These are phyloP conservation scores for Henckelia pumila DNA, from an alignment of 257 asterid species.

Conservation along the genomic window DNA sequence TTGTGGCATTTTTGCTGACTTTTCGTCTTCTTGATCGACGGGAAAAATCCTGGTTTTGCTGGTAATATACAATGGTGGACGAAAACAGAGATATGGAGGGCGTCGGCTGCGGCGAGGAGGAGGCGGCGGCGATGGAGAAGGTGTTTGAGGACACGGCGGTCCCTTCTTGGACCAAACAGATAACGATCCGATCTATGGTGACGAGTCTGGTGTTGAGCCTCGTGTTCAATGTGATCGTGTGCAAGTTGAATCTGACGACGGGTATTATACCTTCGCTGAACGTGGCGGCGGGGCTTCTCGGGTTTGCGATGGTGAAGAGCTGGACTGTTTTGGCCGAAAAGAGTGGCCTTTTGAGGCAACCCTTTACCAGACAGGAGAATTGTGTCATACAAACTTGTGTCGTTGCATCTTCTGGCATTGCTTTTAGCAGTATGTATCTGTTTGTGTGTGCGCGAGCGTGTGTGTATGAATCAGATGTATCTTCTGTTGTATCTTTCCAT, in stretches of 20 bases:
- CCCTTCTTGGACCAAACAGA: slow-evolving; percentile 55
- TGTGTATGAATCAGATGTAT: no score
- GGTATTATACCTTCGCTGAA: slow-evolving; percentile 72
- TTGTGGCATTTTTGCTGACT: background rate
- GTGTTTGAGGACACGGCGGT: slow-evolving; percentile 36
- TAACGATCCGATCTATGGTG: slow-evolving; percentile 45
- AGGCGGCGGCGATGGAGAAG: slow-evolving; percentile 30
- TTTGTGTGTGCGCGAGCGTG: no score
- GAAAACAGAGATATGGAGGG: slow-evolving; percentile 2
- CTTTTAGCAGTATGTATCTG: slow-evolving; percentile 58
- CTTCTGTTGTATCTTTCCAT: no score
- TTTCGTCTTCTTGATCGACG: background rate
- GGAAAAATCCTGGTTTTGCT: background rate
- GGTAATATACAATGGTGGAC: background rate
- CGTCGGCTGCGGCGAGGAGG: background rate
- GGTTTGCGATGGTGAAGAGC: slow-evolving; percentile 48
- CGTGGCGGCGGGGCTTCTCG: slow-evolving; percentile 74
- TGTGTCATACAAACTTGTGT: slow-evolving; percentile 71
- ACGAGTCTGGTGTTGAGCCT: slow-evolving; percentile 44
- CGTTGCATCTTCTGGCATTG: slow-evolving; percentile 77
- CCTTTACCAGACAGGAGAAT: slow-evolving; percentile 74
- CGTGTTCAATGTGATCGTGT: slow-evolving; percentile 59
- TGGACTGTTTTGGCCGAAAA: slow-evolving; percentile 35
- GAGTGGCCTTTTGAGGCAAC: slow-evolving; percentile 52
- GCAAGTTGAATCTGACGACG: slow-evolving; percentile 68